These are phyloP conservation scores for Tolypocladium sp. DNA, from an alignment of 2,329 filamentous ascomycete species.

Conservation along the genomic window DNA sequence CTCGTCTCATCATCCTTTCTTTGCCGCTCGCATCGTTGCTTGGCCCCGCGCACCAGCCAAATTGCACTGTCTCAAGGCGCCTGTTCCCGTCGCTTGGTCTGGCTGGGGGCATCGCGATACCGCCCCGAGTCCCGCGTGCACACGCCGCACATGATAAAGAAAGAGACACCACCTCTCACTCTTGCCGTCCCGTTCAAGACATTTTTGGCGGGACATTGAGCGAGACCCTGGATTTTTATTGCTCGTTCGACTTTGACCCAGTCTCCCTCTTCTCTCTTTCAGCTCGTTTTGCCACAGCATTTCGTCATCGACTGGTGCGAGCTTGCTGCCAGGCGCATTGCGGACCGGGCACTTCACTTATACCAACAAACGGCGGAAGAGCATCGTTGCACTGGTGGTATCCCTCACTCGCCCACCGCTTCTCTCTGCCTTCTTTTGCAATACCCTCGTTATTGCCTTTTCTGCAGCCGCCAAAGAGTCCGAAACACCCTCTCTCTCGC, in stretches of 20 bases:
- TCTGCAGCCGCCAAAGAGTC: background rate
- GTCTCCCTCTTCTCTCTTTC: background rate
- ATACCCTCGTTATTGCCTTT: background rate
- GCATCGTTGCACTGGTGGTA: background rate
- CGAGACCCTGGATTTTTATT: background rate
- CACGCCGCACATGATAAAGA: background rate
- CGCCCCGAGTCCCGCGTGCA: background rate
- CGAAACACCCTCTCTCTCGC: background rate
- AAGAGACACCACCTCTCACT: background rate
- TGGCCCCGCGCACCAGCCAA: background rate
- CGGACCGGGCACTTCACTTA: background rate
- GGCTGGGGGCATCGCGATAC: background rate
- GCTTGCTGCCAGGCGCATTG: background rate
- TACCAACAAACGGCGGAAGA: background rate
- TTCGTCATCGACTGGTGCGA: background rate
- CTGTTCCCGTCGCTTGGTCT: too few relatives aligned
- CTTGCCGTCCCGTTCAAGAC: background rate
- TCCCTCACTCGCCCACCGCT: background rate
- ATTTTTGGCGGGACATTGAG: background rate
- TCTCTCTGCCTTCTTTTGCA: background rate
- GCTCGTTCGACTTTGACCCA: background rate
- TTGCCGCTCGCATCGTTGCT: background rate
- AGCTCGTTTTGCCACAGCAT: background rate
- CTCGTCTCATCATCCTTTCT: background rate
- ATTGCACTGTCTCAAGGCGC: background rate